Evolutionary conservation across 805 yeast genomes (phyloP), one percentile per base, ranked within the genome.

Genomic region (Wickerhamiella qilinensis): DNA sequence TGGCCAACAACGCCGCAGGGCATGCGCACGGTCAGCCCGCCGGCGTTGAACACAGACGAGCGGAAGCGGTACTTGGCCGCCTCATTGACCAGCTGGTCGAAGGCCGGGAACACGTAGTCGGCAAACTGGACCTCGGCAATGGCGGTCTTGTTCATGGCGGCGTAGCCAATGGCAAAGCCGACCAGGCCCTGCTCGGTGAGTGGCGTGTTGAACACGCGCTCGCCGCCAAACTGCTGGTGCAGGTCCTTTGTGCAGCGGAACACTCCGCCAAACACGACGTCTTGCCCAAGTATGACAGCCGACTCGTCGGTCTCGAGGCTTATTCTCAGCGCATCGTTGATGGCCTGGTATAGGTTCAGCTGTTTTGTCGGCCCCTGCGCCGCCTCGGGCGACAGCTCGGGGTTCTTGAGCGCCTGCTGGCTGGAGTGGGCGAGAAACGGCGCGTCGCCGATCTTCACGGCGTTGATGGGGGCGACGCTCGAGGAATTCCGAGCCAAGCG

Each of bases 1-100:
- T 94, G 95, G 38, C 94, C 94, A 47, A 94, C 93, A 29, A 93
- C 91, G 62, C 95, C 95, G 59, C 85, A 83, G 43, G 96, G 95
- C 65, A 94, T 94, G 67, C 95, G 73, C 64, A 85, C 83, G 33
- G 93, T 84, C 55, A 85, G 78, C 60, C 82, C 86, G 67, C 94
- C 86, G 45, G 84, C 86, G 63, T 84, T 88, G 41, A 44, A 54
- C 65, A 93, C 91, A 59, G 93, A 93, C 43, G 93, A 79, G 84
- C 88, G 80, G 65, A 84, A 85, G 58, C 79, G 80, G 40, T 94
- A 84, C 68, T 84, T 85, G 44, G 95, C 95, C 35, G 95, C 95
- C 44, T 94, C 86, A 68, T 84, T 85, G 59, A 85, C 76, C 57
- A 85, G 84, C 48, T 85, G 94, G 63, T 85, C 96, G 56, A 85